Evolutionary conservation across 2,329 filamentous ascomycete genomes (phyloP).

Genomic region (Mariannaea elegans): DNA sequence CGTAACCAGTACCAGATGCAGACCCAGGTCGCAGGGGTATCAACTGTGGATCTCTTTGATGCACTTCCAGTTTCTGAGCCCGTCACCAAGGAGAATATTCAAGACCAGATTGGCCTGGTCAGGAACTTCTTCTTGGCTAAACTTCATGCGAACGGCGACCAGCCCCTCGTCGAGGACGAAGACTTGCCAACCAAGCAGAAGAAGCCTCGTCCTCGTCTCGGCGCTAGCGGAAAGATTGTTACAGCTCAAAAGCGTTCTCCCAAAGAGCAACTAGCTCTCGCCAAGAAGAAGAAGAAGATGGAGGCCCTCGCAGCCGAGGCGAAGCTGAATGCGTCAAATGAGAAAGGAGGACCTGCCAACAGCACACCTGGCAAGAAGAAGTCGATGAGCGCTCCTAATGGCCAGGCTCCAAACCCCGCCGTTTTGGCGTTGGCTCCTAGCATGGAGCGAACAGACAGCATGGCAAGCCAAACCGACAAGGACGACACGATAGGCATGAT

Average conservation of each 20-base stretch:
- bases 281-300: slow-evolving; percentile 88
- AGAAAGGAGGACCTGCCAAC: slow-evolving; percentile 48
- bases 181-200: slow-evolving; percentile 93
- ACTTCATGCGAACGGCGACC: slow-evolving; percentile 81
- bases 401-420: slow-evolving; percentile 50
- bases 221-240: slow-evolving; percentile 84
- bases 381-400: slow-evolving; percentile 48
- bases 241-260: slow-evolving; percentile 84
- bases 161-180: slow-evolving; percentile 90
- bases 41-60: slow-evolving; percentile 70
- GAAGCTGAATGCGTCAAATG: slow-evolving; percentile 48
- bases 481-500: slow-evolving; percentile 79
- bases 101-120: slow-evolving; percentile 84
- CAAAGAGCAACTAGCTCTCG: slow-evolving; percentile 82
- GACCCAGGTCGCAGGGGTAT: slow-evolving; percentile 67
- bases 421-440: slow-evolving; percentile 51
- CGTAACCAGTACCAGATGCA: slow-evolving; percentile 86
- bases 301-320: slow-evolving; percentile 67
- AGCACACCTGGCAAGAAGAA: slow-evolving; percentile 65
- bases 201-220: slow-evolving; percentile 71
- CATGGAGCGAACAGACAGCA: slow-evolving; percentile 69
- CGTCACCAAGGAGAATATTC: slow-evolving; percentile 80
- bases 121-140: slow-evolving; percentile 93
- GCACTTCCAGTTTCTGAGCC: slow-evolving; percentile 76
- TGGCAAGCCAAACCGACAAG: slow-evolving; percentile 69